Base-by-base conservation (phyloP, 179 eudicot species). In the Spergularia azorica region DNA sequence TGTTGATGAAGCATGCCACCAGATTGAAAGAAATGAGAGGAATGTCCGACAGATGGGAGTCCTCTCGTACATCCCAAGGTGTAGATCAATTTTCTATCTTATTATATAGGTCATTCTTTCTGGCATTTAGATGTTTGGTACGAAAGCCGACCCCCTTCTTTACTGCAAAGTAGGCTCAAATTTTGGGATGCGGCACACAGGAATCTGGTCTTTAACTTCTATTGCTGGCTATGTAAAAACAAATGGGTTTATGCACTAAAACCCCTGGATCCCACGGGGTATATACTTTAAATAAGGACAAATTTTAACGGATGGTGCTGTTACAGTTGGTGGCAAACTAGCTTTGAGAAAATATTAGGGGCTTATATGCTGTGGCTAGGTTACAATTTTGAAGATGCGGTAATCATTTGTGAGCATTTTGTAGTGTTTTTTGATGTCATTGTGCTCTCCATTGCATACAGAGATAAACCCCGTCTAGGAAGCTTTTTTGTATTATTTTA, bases 1-100 rank as follows among this genome's bases (percentile, higher is more conserved):
- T 90, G 98, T 95, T 68, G 97, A 95, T 73, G 98, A 95, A 84
- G 92, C 95, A 76, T 95, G 97, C 87, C 98, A 95, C 81, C 98
- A 93, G 84, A 91, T 95, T 73, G 98, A 95, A 81, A 93, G 90
- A 88, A 89, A 90, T 87, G 98, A 95, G 82, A 81, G 88, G 76
- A 95, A 90, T 83, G 90, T 89, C 46, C 88, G 93, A 71, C 95
- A 91, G 77, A 72, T 85, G 78, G 98, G 98, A 83, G 95, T 93
- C 79, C 81, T 95, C 80, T 86, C 97, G 68, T 95, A 93, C 79
- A 93, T 95, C 83, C 92, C 97, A 67, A 95, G 95, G 98, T 95
- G 83, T 77, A 59, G 72, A 43, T 70, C 50, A 58, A 48, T 58
- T 77, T 18, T 38, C 6, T 39, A 69, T 81, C 43, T 51, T 59